Conservation (phyloP, 805 yeast genomes). For the Brettanomyces sp. region DNA sequence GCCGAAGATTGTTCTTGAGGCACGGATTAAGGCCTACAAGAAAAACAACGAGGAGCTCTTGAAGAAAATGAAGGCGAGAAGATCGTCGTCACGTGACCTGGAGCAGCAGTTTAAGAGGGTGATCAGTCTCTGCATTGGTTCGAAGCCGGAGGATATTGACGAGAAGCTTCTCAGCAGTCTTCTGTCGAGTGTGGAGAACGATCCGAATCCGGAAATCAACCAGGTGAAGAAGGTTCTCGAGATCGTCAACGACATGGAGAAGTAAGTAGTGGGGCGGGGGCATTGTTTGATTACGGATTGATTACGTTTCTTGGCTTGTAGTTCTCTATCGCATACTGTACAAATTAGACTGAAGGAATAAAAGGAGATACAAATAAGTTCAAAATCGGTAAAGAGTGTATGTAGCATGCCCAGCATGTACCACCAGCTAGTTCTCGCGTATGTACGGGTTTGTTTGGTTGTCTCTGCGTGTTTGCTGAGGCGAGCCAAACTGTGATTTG, state of each 20-base stretch:
- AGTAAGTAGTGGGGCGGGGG: not conserved
- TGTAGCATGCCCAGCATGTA: no score
- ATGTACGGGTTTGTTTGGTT: no score
- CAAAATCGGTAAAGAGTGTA: no score
- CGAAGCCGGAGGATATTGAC: slow-evolving; percentile 63
- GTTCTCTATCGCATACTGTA: no score
- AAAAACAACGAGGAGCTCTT: slow-evolving; percentile 54
- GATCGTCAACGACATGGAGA: slow-evolving; percentile 23
- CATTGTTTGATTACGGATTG: no score
- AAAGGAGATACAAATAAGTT: no score
- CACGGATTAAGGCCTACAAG: slow-evolving; percentile 73
- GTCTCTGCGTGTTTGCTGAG: no score
- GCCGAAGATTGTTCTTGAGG: slow-evolving; percentile 46
- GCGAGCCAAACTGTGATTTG: no score
- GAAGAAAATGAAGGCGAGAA: slow-evolving; percentile 42
- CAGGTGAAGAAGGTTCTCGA: slow-evolving; percentile 26
- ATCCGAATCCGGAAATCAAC: slow-evolving; percentile 41
- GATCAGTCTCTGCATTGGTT: slow-evolving; percentile 83
- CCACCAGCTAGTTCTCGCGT: no score
- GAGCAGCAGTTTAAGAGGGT: slow-evolving; percentile 80
- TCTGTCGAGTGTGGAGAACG: slow-evolving; percentile 84
- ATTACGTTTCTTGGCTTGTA: no score
- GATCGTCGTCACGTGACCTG: slow-evolving; percentile 42
- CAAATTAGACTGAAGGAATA: no score
- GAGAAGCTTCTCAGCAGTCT: slow-evolving; percentile 63